Conservation (phyloP, 1,139 yeast species). For the Yamadazyma buinensis region DNA sequence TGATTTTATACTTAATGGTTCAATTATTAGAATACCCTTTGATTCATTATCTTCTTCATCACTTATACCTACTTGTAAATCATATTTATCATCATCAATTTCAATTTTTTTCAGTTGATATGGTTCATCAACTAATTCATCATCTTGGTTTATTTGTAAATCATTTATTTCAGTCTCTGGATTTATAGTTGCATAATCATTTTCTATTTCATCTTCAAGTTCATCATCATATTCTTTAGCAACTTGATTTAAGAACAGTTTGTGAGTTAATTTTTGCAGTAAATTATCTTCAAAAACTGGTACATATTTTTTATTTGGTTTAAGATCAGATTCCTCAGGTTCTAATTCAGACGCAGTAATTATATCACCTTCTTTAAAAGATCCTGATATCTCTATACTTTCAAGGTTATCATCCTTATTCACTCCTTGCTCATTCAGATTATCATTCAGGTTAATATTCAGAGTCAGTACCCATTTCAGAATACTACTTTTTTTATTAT, state of each 20-base stretch:
- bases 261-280: slow-evolving; percentile 5
- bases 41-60: slow-evolving; percentile 11
- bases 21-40: slow-evolving; percentile 1
- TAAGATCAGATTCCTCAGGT: not conserved
- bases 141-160: slow-evolving; percentile 6
- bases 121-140: slow-evolving; percentile 10
- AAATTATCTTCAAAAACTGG: slow-evolving; percentile 11
- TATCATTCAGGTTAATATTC: not conserved
- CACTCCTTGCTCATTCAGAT: not conserved
- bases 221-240: slow-evolving; percentile 14
- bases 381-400: not conserved
- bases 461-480: slow-evolving; percentile 5
- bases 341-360: slow-evolving; percentile 3
- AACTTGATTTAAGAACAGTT: slow-evolving; percentile 7
- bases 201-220: slow-evolving; percentile 18
- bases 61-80: slow-evolving; percentile 19
- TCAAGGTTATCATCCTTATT: not conserved
- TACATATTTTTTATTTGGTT: slow-evolving; percentile 10
- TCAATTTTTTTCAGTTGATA: not conserved
- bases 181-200: slow-evolving; percentile 14
- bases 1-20: slow-evolving; percentile 11
- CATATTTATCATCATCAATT: slow-evolving; percentile 18
- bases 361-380: slow-evolving; percentile 12
- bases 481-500: not conserved
- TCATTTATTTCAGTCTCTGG: slow-evolving; percentile 7